Evolutionary conservation across 257 asterid genomes (phyloP).

Genomic region (Misopates orontium): DNA sequence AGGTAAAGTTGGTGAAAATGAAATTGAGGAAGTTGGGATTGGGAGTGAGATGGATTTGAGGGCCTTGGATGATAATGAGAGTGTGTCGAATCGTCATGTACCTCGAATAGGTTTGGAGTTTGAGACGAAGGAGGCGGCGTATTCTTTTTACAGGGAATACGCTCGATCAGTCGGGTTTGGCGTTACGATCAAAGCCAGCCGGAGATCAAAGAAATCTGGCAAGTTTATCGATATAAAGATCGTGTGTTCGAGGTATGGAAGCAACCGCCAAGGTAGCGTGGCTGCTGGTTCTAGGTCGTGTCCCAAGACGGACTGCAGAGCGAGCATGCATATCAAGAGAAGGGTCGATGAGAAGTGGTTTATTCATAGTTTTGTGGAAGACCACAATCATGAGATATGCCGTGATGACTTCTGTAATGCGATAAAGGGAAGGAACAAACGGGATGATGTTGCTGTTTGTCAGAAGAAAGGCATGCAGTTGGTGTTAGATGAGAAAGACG

Average conservation of each 20-base stretch:
- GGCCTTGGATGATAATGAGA: slow-evolving; percentile 13
- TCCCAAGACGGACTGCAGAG: slow-evolving; percentile 53
- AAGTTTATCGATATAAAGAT: slow-evolving; percentile 56
- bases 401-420: slow-evolving; percentile 34
- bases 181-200: slow-evolving; percentile 55
- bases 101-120: slow-evolving; percentile 49
- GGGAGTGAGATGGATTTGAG: slow-evolving; percentile 28
- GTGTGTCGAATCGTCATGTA: slow-evolving; percentile 10
- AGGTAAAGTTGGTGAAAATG: slow-evolving; percentile 14
- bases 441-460: slow-evolving; percentile 10
- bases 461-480: slow-evolving; percentile 41
- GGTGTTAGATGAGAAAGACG: slow-evolving; percentile 36
- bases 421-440: slow-evolving; percentile 37
- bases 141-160: slow-evolving; percentile 49
- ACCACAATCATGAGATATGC: slow-evolving; percentile 48
- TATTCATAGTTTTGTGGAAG: slow-evolving; percentile 39
- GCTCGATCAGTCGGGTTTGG: slow-evolving; percentile 53
- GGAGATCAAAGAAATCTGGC: slow-evolving; percentile 50
- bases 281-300: slow-evolving; percentile 34
- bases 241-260: slow-evolving; percentile 52
- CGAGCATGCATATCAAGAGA: slow-evolving; percentile 51
- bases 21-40: slow-evolving; percentile 18
- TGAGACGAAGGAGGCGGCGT: slow-evolving; percentile 52
- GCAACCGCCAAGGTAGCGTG: slow-evolving; percentile 33
- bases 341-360: slow-evolving; percentile 50